Evolutionary conservation across 768 basidiomycete genomes (phyloP), one percentile per base, ranked within the genome.

Genomic region (Panus rudis): DNA sequence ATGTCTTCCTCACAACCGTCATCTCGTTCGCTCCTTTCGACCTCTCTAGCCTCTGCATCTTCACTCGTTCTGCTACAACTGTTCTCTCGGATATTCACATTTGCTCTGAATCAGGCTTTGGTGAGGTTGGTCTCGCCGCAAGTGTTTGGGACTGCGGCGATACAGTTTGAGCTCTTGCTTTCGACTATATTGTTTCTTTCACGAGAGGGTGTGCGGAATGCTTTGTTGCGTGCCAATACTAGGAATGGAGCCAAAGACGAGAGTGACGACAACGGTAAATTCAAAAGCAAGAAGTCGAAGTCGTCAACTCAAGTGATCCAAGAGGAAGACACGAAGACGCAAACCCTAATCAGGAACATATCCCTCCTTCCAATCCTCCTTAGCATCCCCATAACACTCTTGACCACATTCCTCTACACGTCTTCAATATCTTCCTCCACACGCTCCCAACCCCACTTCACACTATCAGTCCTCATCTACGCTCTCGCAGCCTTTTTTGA

Each of bases 111-210:
- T 63, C 93, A 96, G 62, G 76, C 78, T 0, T 72, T 97, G 11
- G 70, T 97, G 30, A 81, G 91, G 1, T 70, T 92, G 22, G 82
- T 85, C 2, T 81, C 90, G 0, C 92, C 93, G 1, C 76, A 77
- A 25, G 84, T 83, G 12, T 93, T 90, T 58, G 85, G 94, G 8
- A 92, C 88, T 0, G 92, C 90, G 13, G 79, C 91, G 0, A 86
- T 99, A 48, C 93, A 96, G 55, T 92, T 98, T 62, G 96, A 98
- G 59, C 76, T 97, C 21, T 58, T 98, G 20, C 73, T 88, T 35
- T 88, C 84, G 52, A 92, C 92, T 10, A 87, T 93, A 54, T 70
- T 98, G 33, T 97, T 98, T 61, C 71, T 98, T 6, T 83, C 84
- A 25, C 73, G 96, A n/a, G 96, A 99, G 61, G 94, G 93, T 14